phyloP scores from a whole-genome alignment of 2,329 filamentous ascomycete genomes.

The Paramyrothecium sp. region DNA sequence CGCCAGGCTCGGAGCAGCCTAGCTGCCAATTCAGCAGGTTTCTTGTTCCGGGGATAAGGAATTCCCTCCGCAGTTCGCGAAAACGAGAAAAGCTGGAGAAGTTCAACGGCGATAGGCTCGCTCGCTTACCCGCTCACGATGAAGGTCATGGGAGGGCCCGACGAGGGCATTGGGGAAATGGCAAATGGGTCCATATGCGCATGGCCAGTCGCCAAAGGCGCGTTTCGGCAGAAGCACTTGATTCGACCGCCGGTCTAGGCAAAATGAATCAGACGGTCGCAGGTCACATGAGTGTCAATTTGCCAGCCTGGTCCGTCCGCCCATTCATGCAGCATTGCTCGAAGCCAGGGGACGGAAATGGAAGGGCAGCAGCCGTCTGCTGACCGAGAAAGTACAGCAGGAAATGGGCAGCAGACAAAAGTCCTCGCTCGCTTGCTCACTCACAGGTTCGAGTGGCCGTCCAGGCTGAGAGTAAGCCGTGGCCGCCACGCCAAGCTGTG shows the following conservation, averaged over 20 bases:
- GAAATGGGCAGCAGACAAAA: background rate
- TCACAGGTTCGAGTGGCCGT: background rate
- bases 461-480: background rate
- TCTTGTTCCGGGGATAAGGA: background rate
- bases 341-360: background rate
- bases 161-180: background rate
- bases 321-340: background rate
- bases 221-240: no score
- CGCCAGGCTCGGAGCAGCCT: background rate
- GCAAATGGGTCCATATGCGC: background rate
- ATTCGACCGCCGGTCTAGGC: background rate
- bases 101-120: background rate
- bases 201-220: no score
- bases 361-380: background rate
- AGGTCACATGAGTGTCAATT: background rate
- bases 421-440: background rate
- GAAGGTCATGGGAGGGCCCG: background rate
- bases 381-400: background rate
- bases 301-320: background rate
- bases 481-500: background rate
- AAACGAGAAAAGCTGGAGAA: background rate
- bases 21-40: background rate
- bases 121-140: background rate
- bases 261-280: background rate
- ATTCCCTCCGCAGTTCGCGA: background rate